These are phyloP conservation scores for Globisporangium mamillatum DNA, from an alignment of 352 stramenopile species.

Conservation along the genomic window DNA sequence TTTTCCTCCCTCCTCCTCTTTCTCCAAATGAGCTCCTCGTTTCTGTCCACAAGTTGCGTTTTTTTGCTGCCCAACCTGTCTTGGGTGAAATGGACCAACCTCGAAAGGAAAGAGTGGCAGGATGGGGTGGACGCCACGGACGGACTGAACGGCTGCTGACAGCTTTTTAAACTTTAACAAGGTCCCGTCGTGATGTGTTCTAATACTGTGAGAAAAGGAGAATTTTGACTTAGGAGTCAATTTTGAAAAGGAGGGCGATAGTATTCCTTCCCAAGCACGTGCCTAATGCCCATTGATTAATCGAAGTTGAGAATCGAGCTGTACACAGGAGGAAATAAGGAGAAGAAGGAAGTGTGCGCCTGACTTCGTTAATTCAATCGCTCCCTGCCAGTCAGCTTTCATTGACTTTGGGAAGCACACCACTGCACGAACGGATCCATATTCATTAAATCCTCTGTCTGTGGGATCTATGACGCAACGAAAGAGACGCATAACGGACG, in stretches of 20 bases:
- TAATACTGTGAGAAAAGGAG: background rate
- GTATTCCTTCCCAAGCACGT: background rate
- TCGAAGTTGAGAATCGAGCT: background rate
- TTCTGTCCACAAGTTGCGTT: background rate
- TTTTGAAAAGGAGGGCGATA: background rate
- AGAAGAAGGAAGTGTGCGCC: background rate
- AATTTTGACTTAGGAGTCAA: background rate
- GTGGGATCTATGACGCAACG: background rate
- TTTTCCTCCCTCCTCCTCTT: background rate
- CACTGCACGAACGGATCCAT: background rate
- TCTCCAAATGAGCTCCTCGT: background rate
- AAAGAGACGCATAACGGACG: background rate
- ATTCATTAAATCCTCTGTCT: background rate
- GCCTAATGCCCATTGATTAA: background rate
- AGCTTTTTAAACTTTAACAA: background rate
- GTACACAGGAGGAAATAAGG: background rate
- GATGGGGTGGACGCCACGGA: background rate
- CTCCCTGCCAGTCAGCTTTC: background rate
- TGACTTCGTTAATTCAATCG: background rate
- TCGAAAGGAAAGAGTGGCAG: background rate
- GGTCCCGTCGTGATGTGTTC: background rate
- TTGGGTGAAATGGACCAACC: background rate
- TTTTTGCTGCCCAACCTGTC: background rate
- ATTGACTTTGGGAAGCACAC: background rate
- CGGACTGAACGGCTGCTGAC: background rate